Base-by-base conservation (phyloP, 768 basidiomycete genomes). In the Filobasidium wieringae region DNA sequence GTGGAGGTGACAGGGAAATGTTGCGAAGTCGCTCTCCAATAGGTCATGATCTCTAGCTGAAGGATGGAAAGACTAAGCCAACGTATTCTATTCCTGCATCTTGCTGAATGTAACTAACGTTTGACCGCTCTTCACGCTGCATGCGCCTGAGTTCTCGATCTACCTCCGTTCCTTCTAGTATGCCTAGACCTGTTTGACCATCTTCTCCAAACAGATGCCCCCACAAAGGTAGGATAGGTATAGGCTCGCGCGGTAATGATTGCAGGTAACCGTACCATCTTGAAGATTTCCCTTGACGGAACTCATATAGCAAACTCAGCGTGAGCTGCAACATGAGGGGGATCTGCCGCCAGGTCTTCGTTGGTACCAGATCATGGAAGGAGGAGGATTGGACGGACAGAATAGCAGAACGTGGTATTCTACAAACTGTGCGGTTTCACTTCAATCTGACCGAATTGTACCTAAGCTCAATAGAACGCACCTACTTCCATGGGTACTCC, bases 191-290 rank as follows among this genome's bases (percentile, higher is more conserved):
- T 4, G 59, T 37, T 33, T 47, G 36, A 0, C 72, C 73, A 47
- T 69, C 67, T 4, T 60, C 49, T 0, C 68, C 68, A 2, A 33
- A 51, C 4, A 68, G 33, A 15, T 63, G 60, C 32, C 63, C 52
- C 76, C 77, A 78, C 6, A 77, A 65, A 17, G 68, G 36, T 0
- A 72, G 75, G 17, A 74, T 41, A 7, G 61, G 57, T 2, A 74
- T 62, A 4, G 57, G 45, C 0, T 59, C 57, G 7, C 68, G 60
- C 0, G 77, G 77, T 26, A 76, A 55, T 7, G 63, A 63, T 47
- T 72, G 73, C 4, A 77, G 56, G 58, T 76, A 77, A 14, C 69
- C 72, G 17, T 55, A 67, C 64, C 70, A 77, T 24, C 51, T 47
- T 6, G 75, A 76, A 22, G 39, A n/a, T 0, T 19, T 6, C 0